phyloP scores from a whole-genome alignment of 2,329 filamentous ascomycete species.

The Ophiocordyceps camponoti-floridani region DNA sequence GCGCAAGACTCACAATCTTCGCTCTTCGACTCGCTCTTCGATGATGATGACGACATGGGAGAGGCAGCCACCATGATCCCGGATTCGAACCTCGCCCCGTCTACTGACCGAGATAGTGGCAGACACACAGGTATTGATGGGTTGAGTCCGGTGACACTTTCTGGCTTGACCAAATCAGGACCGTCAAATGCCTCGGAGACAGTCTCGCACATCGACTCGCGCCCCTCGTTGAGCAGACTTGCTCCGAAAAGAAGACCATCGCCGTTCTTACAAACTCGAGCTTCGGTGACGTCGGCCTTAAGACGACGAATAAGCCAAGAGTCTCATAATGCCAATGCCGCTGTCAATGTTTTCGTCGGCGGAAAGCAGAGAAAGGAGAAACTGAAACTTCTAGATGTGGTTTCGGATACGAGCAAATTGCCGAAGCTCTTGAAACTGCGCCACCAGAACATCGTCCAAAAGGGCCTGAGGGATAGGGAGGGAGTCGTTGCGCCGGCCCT shows the following conservation, averaged over 20 bases:
- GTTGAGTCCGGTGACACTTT: neutral
- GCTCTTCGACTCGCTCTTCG: neutral
- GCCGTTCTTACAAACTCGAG: neutral
- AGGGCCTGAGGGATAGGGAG: constrained; percentile 22
- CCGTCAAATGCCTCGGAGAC: neutral
- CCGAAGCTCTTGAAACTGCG: constrained; percentile 21
- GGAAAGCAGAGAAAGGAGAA: constrained; percentile 21
- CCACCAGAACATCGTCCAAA: constrained; percentile 20
- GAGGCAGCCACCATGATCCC: neutral
- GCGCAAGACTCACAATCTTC: neutral
- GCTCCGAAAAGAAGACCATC: neutral
- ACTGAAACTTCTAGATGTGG: constrained; percentile 16
- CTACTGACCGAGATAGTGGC: neutral
- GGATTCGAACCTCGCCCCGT: neutral
- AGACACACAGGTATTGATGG: neutral
- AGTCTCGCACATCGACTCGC: neutral
- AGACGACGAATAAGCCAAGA: neutral
- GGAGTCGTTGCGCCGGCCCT: constrained; percentile 20
- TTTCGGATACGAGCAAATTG: constrained; percentile 21
- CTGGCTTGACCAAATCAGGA: neutral
- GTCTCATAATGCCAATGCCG: constrained; percentile 1
- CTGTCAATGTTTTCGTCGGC: constrained; percentile 25
- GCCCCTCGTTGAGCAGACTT: neutral
- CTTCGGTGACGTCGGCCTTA: too few relatives aligned
- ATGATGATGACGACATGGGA: neutral